phyloP scores from a whole-genome alignment of 2,329 filamentous ascomycete species.

The Spiromastix sp. region DNA sequence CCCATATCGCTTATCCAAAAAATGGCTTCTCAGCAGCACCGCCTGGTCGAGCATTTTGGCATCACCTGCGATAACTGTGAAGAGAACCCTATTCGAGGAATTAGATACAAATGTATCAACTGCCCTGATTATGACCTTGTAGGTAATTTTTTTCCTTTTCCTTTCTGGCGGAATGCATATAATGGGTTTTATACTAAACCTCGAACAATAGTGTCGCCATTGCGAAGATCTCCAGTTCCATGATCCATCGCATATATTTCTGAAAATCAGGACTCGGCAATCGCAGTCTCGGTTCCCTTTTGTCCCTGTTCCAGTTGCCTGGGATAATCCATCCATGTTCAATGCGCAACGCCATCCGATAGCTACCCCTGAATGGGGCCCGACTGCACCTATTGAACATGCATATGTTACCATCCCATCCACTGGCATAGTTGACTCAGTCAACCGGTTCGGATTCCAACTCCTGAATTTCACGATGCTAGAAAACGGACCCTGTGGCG shows the following conservation, averaged over 20 bases:
- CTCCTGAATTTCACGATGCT: constrained; percentile 1
- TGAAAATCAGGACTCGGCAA: constrained; percentile 5
- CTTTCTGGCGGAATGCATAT: background rate
- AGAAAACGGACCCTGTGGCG: background rate
- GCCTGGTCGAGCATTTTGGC: constrained; percentile 3
- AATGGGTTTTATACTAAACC: background rate
- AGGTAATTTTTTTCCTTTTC: no score
- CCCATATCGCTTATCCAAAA: no score
- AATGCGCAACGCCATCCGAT: background rate
- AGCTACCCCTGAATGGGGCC: background rate
- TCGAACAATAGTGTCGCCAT: constrained; percentile 1
- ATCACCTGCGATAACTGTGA: constrained; percentile 5
- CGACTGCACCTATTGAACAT: background rate
- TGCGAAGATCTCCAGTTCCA: constrained; percentile 5
- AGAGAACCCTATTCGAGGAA: constrained; percentile 2
- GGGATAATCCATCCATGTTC: background rate
- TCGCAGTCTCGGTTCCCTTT: background rate
- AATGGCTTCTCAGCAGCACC: no score
- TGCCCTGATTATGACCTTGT: constrained; percentile 7
- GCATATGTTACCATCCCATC: background rate
- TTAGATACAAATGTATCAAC: constrained; percentile 7
- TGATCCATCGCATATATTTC: constrained; percentile 3
- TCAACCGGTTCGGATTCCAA: constrained; percentile 7
- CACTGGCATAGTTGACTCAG: constrained; percentile 1
- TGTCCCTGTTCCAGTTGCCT: constrained; percentile 1